Base-by-base conservation (phyloP, 2,329 filamentous ascomycete species). In the Fusarium metavorans region DNA sequence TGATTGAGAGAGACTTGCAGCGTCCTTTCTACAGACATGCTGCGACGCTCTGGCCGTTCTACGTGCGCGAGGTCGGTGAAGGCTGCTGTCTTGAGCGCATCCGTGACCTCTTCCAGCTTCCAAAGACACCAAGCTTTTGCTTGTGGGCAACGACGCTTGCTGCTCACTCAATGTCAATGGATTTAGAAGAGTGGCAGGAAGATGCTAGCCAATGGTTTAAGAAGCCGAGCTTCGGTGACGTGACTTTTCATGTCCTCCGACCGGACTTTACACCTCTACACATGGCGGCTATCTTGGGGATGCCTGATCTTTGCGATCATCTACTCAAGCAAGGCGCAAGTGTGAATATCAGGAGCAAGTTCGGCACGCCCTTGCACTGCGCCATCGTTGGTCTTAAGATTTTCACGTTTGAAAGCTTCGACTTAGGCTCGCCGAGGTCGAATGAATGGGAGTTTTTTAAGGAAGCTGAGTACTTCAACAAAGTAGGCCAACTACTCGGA, bases 281-380 rank as follows among this genome's bases (percentile, higher is more conserved):
- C n/a, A 64, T 71, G 66, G 69, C 69, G 1, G 69, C 69, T 6
- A 34, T 18, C 4, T 23, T 66, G 6, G 57, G 62, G 1, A 34
- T 71, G 5, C 30, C 66, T 2, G 35, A 66, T n/a, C 37, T 69
- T 13, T 70, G 69, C 25, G 4, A 37, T 9, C 9, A 37, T 2
- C 32, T 71, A 14, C 25, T 71, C 9, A 13, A 43, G 1, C 11
- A 48, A 1, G 69, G 66, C 2, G 58, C 39, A 14, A 23, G 56
- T 0, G 1, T 45, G 1, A 5, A 45, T 20, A 1, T 25, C 4
- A 34, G 5, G 14, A 35, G 68, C 23, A 7, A 8, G 2, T 61
- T 70, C 10, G 68, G 68, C 1, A 61, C 68, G 2, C 68, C 68
- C 0, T 13, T 67, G 7, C 68, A 70, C 1, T 61, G 64, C 14